phyloP scores from a whole-genome alignment of 177 flowering plant species.

The Vitis hybrid region DNA sequence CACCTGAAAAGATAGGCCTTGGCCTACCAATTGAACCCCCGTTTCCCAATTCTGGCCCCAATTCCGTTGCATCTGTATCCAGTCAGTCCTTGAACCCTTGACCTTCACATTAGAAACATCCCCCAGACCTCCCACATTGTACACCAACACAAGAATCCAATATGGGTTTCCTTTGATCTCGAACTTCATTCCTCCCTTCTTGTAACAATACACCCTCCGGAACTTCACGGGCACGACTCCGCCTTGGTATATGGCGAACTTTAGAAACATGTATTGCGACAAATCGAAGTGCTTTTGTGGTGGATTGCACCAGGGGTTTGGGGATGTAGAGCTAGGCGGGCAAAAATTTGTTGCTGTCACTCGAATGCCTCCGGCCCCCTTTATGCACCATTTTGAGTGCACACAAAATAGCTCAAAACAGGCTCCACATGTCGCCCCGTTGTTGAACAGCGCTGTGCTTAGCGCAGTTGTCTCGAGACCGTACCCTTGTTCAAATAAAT shows the following conservation, averaged over 20 bases:
- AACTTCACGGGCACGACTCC: slow-evolving; percentile 18
- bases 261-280: not conserved
- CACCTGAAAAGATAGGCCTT: slow-evolving; percentile 17
- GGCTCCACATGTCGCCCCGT: not conserved
- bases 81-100: slow-evolving; percentile 13
- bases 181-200: slow-evolving; percentile 12
- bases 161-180: slow-evolving; percentile 10
- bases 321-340: too few species aligned
- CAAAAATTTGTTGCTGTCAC: not conserved
- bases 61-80: slow-evolving; percentile 10
- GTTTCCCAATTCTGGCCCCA: slow-evolving; percentile 18
- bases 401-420: not conserved
- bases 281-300: too few species aligned
- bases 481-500: not conserved
- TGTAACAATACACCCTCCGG: slow-evolving; percentile 8
- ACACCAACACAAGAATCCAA: slow-evolving; percentile 12
- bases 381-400: not conserved
- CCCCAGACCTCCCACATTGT: slow-evolving; percentile 20
- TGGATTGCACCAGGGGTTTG: too few species aligned
- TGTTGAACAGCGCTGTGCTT: not conserved
- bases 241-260: slow-evolving; percentile 7
- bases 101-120: slow-evolving; percentile 11
- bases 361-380: not conserved
- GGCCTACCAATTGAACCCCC: slow-evolving; percentile 6
- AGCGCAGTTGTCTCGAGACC: not conserved